A percentile compares a stretch with the other conserved stretches of the same genome.
phyloP scores from a whole-genome alignment of 495 filamentous ascomycete genomes.

The Aspergillus avenaceus region DNA sequence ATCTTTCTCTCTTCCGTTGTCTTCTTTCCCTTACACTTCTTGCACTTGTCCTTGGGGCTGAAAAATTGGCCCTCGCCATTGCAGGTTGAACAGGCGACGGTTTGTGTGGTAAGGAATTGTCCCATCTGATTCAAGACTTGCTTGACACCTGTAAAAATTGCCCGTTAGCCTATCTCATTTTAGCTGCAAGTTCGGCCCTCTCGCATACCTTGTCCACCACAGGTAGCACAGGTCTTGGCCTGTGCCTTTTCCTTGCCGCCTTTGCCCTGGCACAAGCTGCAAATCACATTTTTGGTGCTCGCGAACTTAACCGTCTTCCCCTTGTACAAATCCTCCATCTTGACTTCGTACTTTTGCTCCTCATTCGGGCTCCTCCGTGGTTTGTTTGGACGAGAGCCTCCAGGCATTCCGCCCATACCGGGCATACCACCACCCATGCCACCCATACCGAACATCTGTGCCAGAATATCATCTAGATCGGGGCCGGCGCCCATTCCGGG shows the following conservation, averaged over 20 bases:
- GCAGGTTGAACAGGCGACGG: slow-evolving; percentile 71
- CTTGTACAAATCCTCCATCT: slow-evolving; percentile 92
- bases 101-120: slow-evolving; percentile 73
- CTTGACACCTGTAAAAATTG: slow-evolving; percentile 47
- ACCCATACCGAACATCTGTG: slow-evolving; percentile 78
- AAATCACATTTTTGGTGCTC: slow-evolving; percentile 88
- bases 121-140: slow-evolving; percentile 73
- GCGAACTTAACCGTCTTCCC: slow-evolving; percentile 96
- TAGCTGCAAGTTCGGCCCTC: not conserved
- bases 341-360: slow-evolving; percentile 85
- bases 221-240: slow-evolving; percentile 77
- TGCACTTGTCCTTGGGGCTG: slow-evolving; percentile 94
- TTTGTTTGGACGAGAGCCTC: slow-evolving; percentile 48
- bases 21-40: slow-evolving; percentile 93
- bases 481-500: slow-evolving; percentile 64
- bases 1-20: slow-evolving; percentile 83
- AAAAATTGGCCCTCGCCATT: slow-evolving; percentile 76
- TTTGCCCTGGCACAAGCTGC: slow-evolving; percentile 77
- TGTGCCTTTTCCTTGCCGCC: slow-evolving; percentile 92
- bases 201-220: slow-evolving; percentile 62
- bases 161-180: slow-evolving; percentile 8
- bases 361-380: slow-evolving; percentile 75
- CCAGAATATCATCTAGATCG: slow-evolving; percentile 85
- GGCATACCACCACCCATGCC: slow-evolving; percentile 48
- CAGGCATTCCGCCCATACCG: slow-evolving; percentile 58